A percentile compares a stretch with the other conserved stretches of the same genome.
phyloP scores from a whole-genome alignment of 2,329 filamentous ascomycete genomes.

The Venturia effusa region DNA sequence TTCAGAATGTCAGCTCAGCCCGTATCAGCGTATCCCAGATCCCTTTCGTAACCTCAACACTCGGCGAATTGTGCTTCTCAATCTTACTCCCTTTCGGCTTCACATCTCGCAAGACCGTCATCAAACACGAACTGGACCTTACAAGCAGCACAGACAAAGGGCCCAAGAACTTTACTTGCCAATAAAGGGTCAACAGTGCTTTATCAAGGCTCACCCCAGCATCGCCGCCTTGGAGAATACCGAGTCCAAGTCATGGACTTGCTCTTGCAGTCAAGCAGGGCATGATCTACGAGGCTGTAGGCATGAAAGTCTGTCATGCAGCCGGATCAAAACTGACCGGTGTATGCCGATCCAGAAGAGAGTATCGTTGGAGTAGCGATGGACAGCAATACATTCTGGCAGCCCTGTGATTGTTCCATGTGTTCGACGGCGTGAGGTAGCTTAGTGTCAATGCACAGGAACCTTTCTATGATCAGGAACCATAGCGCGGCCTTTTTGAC shows the following conservation, averaged over 20 bases:
- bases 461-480: neutral
- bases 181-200: too few species aligned
- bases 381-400: neutral
- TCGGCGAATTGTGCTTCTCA: neutral
- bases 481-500: neutral
- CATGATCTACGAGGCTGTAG: too few species aligned
- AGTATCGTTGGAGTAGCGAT: neutral
- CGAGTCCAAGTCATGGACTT: too few species aligned
- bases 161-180: too few species aligned
- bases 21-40: neutral
- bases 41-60: neutral
- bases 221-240: too few species aligned
- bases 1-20: neutral
- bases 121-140: too few species aligned
- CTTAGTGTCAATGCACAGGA: neutral
- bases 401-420: neutral
- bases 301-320: too few species aligned
- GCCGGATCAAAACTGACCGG: neutral
- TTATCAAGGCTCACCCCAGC: too few species aligned
- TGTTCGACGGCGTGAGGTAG: neutral
- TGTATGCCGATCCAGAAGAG: neutral
- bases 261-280: too few species aligned
- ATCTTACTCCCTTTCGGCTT: neutral
- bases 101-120: too few species aligned
- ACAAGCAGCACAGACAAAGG: too few species aligned